phyloP scores from a whole-genome alignment of 805 yeast genomes.

The Sungouiozyma ichnusensis region DNA sequence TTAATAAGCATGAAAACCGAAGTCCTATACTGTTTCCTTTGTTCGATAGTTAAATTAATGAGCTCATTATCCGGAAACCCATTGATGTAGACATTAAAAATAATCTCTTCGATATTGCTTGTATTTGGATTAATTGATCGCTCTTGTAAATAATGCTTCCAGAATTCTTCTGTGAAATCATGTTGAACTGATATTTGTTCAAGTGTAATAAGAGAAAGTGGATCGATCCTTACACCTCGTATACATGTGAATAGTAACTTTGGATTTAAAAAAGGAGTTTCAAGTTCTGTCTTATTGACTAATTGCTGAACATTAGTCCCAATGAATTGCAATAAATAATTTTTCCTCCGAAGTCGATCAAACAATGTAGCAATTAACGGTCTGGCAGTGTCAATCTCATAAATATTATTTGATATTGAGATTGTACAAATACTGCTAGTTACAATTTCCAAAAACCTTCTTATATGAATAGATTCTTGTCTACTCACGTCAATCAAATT shows the following conservation, averaged over 20 bases:
- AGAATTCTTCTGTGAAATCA: neutral
- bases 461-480: neutral
- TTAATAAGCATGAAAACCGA: neutral
- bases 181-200: neutral
- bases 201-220: neutral
- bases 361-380: neutral
- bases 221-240: neutral
- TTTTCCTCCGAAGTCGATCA: neutral
- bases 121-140: neutral
- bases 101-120: neutral
- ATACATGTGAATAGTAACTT: neutral
- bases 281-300: neutral
- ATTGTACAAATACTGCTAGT: neutral
- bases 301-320: neutral
- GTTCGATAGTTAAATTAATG: neutral
- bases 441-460: neutral
- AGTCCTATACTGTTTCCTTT: neutral
- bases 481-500: neutral
- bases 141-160: neutral
- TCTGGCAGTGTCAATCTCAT: neutral
- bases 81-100: neutral
- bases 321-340: neutral
- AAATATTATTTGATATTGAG: neutral
- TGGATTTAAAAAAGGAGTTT: neutral
- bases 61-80: neutral